Conservation (phyloP, 345 rosid genomes). For the Hevea brasiliensis region DNA sequence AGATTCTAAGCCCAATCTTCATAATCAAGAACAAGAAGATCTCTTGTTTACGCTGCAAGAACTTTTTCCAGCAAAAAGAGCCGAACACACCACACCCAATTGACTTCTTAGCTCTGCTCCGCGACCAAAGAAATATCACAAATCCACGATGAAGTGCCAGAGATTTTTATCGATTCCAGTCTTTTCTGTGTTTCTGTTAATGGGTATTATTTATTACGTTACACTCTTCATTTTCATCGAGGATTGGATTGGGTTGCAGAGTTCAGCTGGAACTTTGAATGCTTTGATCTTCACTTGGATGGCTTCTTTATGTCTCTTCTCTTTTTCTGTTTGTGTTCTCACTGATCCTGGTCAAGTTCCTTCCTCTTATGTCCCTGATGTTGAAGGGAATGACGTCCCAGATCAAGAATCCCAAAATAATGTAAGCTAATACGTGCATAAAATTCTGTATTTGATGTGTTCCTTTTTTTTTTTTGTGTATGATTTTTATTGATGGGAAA, state of each 20-base stretch:
- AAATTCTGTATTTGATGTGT: background rate
- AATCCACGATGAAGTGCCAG: conserved; percentile 40
- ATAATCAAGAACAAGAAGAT: too few relatives aligned
- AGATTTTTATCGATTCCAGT: conserved; percentile 59
- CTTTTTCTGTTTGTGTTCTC: conserved; percentile 45
- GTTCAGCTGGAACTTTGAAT: conserved; percentile 53
- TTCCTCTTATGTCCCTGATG: conserved; percentile 56
- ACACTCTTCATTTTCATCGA: conserved; percentile 55
- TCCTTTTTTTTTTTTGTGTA: background rate
- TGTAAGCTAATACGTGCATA: conserved; percentile 18
- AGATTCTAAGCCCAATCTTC: too few relatives aligned
- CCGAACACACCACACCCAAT: background rate
- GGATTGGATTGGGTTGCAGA: conserved; percentile 56
- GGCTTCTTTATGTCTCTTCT: conserved; percentile 47
- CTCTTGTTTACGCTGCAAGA: too few relatives aligned
- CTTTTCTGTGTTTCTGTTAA: conserved; percentile 39
- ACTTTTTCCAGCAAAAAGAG: background rate
- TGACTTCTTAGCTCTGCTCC: background rate
- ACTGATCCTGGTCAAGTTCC: conserved; percentile 66
- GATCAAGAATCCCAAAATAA: conserved; percentile 32
- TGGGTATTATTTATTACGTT: conserved; percentile 52
- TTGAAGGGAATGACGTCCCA: conserved; percentile 36
- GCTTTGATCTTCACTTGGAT: conserved; percentile 45
- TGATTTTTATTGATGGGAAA: background rate
- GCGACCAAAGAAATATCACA: background rate